Evolutionary conservation across 2,329 filamentous ascomycete species (phyloP).

Genomic region (Magnaporthiopsis rhizophila): DNA sequence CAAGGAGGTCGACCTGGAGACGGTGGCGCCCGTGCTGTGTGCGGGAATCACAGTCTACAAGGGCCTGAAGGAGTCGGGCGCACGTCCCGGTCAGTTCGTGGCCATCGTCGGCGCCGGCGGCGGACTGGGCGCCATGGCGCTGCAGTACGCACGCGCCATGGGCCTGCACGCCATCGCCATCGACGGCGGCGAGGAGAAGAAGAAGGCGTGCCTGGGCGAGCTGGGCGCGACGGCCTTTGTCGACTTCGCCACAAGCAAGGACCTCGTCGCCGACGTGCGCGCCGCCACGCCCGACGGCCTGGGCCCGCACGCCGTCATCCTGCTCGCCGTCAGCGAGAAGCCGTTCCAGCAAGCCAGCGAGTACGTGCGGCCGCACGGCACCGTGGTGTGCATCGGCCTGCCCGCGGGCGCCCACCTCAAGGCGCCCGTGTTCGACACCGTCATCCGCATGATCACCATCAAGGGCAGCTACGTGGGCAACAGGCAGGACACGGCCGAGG

Average conservation of each 20-base stretch:
- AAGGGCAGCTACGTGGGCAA: constrained; percentile 93
- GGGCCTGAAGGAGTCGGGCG: constrained; percentile 63
- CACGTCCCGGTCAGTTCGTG: constrained; percentile 58
- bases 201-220: constrained; percentile 48
- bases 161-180: constrained; percentile 74
- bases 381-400: constrained; percentile 82
- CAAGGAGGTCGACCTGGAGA: constrained; percentile 67
- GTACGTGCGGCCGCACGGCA: constrained; percentile 77
- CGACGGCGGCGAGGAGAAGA: constrained; percentile 74
- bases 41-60: constrained; percentile 73
- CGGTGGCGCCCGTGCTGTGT: constrained; percentile 68
- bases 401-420: constrained; percentile 72
- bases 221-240: constrained; percentile 69
- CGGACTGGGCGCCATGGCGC: constrained; percentile 61
- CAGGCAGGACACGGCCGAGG: constrained; percentile 78
- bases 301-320: constrained; percentile 78
- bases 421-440: constrained; percentile 83
- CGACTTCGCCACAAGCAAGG: constrained; percentile 69
- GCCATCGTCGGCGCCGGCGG: constrained; percentile 70
- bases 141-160: constrained; percentile 90
- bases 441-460: constrained; percentile 85
- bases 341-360: constrained; percentile 91
- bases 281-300: constrained; percentile 69
- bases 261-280: constrained; percentile 80
- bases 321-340: constrained; percentile 81